Evolutionary conservation across 1,139 yeast species (phyloP).

Genomic region (Candida glucosophila): DNA sequence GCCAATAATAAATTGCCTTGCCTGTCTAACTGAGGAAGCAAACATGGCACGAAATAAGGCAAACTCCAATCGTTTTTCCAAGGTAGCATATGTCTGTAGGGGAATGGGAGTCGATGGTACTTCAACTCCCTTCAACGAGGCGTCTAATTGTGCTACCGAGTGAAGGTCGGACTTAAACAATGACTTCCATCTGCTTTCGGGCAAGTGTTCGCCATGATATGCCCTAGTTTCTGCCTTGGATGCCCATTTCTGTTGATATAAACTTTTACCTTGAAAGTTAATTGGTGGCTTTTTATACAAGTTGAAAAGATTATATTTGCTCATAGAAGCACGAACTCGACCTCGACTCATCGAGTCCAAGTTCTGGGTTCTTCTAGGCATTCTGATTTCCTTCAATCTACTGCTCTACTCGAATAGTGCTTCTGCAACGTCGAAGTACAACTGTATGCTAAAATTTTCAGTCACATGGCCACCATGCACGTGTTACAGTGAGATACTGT

Average conservation of each 20-base stretch:
- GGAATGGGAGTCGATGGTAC: constrained; percentile 69
- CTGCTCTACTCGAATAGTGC: too few species aligned
- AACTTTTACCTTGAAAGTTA: constrained; percentile 45
- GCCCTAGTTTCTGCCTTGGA: constrained; percentile 90
- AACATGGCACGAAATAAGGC: constrained; percentile 89
- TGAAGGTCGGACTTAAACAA: constrained; percentile 66
- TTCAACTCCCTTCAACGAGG: constrained; percentile 56
- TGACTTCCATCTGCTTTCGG: constrained; percentile 74
- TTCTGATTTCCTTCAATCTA: constrained; percentile 13
- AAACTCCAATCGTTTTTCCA: constrained; percentile 83
- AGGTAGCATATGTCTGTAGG: constrained; percentile 77
- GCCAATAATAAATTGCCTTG: constrained; percentile 75
- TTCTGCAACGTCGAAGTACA: too few species aligned
- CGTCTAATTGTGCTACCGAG: constrained; percentile 80
- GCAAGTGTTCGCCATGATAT: constrained; percentile 90
- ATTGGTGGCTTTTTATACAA: constrained; percentile 59
- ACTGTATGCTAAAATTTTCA: too few species aligned
- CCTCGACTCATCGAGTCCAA: constrained; percentile 58
- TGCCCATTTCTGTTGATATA: constrained; percentile 86
- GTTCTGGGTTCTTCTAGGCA: constrained; percentile 58
- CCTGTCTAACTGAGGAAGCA: constrained; percentile 91
- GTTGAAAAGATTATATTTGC: constrained; percentile 86
- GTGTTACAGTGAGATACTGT: too few species aligned
- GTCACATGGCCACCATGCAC: too few species aligned
- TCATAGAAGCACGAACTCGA: constrained; percentile 84